Evolutionary conservation across 2,329 filamentous ascomycete genomes (phyloP), one percentile per base, ranked within the genome.

Genomic region (Arthrobotrys conoides): DNA sequence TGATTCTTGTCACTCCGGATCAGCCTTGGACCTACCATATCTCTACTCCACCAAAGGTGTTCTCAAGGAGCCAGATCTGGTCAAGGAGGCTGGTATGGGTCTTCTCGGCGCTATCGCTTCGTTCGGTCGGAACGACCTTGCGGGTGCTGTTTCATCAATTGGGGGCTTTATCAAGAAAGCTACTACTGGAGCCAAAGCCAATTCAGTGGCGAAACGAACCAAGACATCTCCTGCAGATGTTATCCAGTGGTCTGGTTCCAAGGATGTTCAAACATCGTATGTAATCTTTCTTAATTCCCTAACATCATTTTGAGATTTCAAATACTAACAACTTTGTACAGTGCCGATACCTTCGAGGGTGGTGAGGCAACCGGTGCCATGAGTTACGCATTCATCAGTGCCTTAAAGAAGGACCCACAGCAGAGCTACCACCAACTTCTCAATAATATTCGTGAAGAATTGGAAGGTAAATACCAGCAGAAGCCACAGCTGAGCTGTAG

Each of bases 191-290:
- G 91, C 96, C 81, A 90, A 91, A 41, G 91, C 91, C 18, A 91
- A 94, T 84, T 89, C 96, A 85, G 91, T 90, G 84, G 93, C 94
- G 80, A 88, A 93, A 83, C 89, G 92, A 81, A 98, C 95, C 49
- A 96, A 96, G 86, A 98, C 96, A 16, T 96, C 92, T 69, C 91
- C 94, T 0, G 96, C 96, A 48, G 96, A 99, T 85, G 96, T 99
- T 36, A 90, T 99, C 84, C 97, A 97, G 93, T 97, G 94, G 92
- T 97, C 93, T 79, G 96, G 96, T 72, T 96, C 93, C 86, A 97
- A 97, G 85, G 96, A 99, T 83, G 90, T 91, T 79, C 96, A 98
- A 86, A 99, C 96, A 81, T 94, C 92, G 91, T 93, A 87, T 86
- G 91, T 90, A 33, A 22, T 6, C 44, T 63, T 22, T 71, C 64